These are phyloP conservation scores for Solanum pennellii DNA, from an alignment of 257 asterid species.

Conservation along the genomic window DNA sequence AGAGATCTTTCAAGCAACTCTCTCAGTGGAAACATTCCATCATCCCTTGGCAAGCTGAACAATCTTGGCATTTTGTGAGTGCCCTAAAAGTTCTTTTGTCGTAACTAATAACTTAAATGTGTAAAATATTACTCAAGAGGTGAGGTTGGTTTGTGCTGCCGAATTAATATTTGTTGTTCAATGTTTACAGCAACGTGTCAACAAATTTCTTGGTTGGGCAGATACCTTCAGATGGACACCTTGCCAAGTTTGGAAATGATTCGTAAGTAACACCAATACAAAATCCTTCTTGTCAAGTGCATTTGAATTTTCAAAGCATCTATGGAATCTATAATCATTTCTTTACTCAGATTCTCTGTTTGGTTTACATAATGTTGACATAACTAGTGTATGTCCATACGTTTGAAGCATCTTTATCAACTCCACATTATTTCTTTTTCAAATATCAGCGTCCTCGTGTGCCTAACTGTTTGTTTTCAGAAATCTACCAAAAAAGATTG, in stretches of 20 bases:
- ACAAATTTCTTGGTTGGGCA: constrained; percentile 85
- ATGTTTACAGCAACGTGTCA: constrained; percentile 78
- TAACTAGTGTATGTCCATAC: background rate
- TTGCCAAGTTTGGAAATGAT: constrained; percentile 52
- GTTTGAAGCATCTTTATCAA: background rate
- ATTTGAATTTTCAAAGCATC: background rate
- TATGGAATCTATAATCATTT: background rate
- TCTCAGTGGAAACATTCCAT: constrained; percentile 87
- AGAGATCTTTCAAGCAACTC: constrained; percentile 98
- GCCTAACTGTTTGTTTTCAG: background rate
- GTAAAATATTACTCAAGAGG: background rate
- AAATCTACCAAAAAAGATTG: background rate
- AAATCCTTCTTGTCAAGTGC: background rate
- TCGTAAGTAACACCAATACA: constrained; percentile 48
- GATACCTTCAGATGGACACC: constrained; percentile 76
- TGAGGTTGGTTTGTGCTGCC: background rate
- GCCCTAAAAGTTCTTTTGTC: background rate
- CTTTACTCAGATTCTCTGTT: background rate
- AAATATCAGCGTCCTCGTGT: background rate
- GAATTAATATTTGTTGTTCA: constrained; percentile 5
- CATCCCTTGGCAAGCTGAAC: constrained; percentile 76
- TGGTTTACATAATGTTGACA: background rate
- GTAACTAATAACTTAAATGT: background rate
- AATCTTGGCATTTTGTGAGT: constrained; percentile 75
- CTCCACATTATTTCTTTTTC: background rate